Evolutionary conservation across 1,284 basidiomycete genomes (phyloP).

Genomic region (Polyporus tsugae): DNA sequence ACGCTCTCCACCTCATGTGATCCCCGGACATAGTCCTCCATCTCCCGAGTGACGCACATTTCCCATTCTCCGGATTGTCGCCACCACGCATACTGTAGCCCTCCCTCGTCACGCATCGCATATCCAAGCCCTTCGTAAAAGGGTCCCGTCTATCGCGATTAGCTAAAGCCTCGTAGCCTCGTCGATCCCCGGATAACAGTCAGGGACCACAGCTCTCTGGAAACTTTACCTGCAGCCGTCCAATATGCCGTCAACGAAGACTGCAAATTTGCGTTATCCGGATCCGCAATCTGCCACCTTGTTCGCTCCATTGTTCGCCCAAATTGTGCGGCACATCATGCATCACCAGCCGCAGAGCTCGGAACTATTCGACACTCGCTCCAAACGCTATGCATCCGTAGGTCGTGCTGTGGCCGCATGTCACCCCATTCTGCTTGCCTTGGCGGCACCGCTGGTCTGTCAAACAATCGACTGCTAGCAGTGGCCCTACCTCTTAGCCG

Average conservation of each 20-base stretch:
- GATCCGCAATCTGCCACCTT: slow-evolving; percentile 9
- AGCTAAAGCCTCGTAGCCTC: slow-evolving; percentile 11
- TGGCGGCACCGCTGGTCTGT: slow-evolving; percentile 2
- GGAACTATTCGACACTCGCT: neutral
- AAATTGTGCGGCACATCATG: neutral
- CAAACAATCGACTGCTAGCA: slow-evolving; percentile 10
- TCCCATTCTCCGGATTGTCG: slow-evolving; percentile 1
- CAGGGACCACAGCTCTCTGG: neutral
- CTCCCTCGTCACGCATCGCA: neutral
- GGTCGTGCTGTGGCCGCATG: slow-evolving; percentile 1
- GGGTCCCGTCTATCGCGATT: slow-evolving; percentile 5
- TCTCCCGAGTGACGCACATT: slow-evolving; percentile 4
- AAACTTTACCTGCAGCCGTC: neutral
- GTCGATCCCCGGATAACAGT: slow-evolving; percentile 25
- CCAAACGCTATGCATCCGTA: neutral
- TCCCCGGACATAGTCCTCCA: slow-evolving; percentile 7
- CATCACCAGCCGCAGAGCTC: slow-evolving; percentile 6
- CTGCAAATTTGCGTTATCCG: slow-evolving; percentile 7
- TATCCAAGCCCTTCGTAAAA: neutral
- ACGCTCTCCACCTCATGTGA: neutral
- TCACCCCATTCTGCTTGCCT: slow-evolving; percentile 2
- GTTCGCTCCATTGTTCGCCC: neutral
- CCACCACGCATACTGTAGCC: neutral
- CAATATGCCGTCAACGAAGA: slow-evolving; percentile 6
- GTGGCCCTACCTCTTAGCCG: neutral